Percentiles rank a stretch among this genome's conserved stretches.
phyloP scores from a whole-genome alignment of 495 filamentous ascomycete species.

The Astrothelium subdiscretum region DNA sequence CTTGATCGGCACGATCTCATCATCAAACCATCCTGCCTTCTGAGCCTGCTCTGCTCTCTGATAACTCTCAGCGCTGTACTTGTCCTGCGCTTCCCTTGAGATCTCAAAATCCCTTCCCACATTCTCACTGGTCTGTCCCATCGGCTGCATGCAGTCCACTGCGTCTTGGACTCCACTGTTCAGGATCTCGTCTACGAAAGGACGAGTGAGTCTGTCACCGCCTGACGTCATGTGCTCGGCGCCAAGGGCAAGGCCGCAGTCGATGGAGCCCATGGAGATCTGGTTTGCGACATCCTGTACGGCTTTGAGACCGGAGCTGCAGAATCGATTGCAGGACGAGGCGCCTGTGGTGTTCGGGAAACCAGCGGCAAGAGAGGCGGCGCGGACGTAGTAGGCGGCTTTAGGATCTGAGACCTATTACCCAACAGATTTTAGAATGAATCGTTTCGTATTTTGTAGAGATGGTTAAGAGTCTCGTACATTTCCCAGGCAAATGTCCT shows the following conservation, averaged over 20 bases:
- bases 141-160: constrained; percentile 78
- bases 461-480: constrained; percentile 35
- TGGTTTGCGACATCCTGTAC: constrained; percentile 89
- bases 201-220: constrained; percentile 52
- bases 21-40: constrained; percentile 85
- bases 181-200: constrained; percentile 70
- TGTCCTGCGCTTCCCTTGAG: constrained; percentile 65
- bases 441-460: background rate
- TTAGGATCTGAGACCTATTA: constrained; percentile 70
- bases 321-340: constrained; percentile 86
- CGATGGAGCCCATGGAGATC: constrained; percentile 69
- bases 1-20: constrained; percentile 84
- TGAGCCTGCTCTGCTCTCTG: constrained; percentile 78
- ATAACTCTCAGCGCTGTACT: constrained; percentile 77
- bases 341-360: constrained; percentile 82
- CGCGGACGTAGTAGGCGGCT: constrained; percentile 80
- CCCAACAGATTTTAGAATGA: background rate
- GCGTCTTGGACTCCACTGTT: constrained; percentile 54
- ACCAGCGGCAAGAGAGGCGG: constrained; percentile 78
- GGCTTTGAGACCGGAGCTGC: constrained; percentile 89
- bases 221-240: constrained; percentile 75
- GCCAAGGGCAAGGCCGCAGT: constrained; percentile 76
- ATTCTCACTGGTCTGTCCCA: constrained; percentile 97
- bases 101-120: constrained; percentile 87
- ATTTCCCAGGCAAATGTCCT: constrained; percentile 90